Evolutionary conservation across 1,284 basidiomycete species (phyloP), one percentile per base, ranked within the genome.

Genomic region (Ganoderma leucocontextum): DNA sequence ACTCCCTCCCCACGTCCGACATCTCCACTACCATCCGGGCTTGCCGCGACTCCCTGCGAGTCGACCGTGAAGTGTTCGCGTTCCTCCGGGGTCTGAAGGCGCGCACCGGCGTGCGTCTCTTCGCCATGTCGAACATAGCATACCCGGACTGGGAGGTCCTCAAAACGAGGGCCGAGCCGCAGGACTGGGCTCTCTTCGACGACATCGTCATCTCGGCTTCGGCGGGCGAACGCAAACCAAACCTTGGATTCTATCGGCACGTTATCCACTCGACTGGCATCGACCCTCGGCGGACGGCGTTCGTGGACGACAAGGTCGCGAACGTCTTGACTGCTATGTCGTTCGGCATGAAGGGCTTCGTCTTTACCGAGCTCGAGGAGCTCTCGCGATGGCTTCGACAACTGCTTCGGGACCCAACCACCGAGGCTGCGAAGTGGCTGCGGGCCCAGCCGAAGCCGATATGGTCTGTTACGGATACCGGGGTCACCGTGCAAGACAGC

Each of bases 291-390:
- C 75, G 75, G 7, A 81, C 82, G 1, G 80, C 87, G 17, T 89
- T 89, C 71, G 81, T 90, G n/a, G 88, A 89, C 67, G 87, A 87
- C 79, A 85, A 85, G 67, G 76, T 82, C 7, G 88, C 89, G 69
- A 89, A 89, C 70, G 83, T 89, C 2, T 73, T 88, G 9, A 81
- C 85, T 1, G 87, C 87, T 6, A 83, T 83, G 8, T 87, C 87
- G 0, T 76, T 88, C 15, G 88, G 88, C 6, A 79, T 89, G 47
- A 79, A 82, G 41, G 86, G 86, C 1, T 82, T 89, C 66, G 79
- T 87, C 19, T 89, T 85, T 62, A 82, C 86, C 52, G 74, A 80
- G 1, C 13, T 38, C 44, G 72, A 77, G n/a, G 75, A 78, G 0
- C 82, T 87, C 38, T 77, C 79, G 17, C 82, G 82, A 3, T 75